phyloP scores from a whole-genome alignment of 225 moss, liverwort and hornwort genomes.

The Polytrichum formosum region DNA sequence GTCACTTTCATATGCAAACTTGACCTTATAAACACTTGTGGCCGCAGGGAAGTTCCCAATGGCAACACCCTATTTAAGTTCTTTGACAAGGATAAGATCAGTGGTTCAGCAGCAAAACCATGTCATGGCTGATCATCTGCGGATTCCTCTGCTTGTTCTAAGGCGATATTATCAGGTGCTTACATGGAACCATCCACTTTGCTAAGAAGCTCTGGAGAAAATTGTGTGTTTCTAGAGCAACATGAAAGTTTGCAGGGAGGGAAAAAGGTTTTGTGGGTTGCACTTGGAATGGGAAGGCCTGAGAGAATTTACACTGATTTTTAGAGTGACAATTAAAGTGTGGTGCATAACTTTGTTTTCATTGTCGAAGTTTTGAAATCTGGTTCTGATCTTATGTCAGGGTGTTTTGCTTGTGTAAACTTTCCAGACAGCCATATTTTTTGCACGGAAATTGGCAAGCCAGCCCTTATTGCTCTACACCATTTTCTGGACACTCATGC shows the following conservation, averaged over 20 bases:
- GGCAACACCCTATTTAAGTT: constrained; percentile 28
- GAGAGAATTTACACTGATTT: no score
- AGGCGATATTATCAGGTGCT: constrained; percentile 37
- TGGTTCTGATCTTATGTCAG: constrained; percentile 12
- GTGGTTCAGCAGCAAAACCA: constrained; percentile 28
- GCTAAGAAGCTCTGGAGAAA: no score
- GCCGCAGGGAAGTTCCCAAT: constrained; percentile 31
- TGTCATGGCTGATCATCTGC: constrained; percentile 16
- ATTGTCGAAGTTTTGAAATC: constrained; percentile 6
- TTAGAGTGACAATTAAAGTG: no score
- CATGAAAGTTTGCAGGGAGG: no score
- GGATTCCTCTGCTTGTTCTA: constrained; percentile 24
- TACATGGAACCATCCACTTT: neutral
- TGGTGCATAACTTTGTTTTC: neutral
- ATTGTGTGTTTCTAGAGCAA: no score
- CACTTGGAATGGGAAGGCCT: no score
- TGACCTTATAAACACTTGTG: constrained; percentile 2
- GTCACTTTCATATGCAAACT: constrained; percentile 8
- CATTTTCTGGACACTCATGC: constrained; percentile 56
- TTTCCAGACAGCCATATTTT: constrained; percentile 32
- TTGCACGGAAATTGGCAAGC: constrained; percentile 32
- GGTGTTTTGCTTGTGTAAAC: constrained; percentile 11
- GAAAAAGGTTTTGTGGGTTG: no score
- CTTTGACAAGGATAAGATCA: constrained; percentile 33
- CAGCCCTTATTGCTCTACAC: constrained; percentile 49